Percentiles rank a stretch among this genome's conserved stretches.
Evolutionary conservation across 768 basidiomycete species (phyloP).

Genomic region (Auricularia sp.): DNA sequence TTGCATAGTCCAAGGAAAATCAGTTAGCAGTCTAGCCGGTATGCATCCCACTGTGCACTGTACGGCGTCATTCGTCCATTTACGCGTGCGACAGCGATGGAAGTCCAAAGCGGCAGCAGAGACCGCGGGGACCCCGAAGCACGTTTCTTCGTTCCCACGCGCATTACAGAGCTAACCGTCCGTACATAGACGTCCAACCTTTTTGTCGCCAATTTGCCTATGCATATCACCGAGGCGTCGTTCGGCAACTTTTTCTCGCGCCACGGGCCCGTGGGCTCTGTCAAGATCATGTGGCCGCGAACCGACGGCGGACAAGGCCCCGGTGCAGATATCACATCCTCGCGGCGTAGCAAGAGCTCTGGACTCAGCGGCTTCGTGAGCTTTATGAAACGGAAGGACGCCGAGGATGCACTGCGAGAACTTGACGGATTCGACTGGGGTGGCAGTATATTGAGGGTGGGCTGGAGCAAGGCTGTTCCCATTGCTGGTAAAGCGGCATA

Average conservation of each 20-base stretch:
- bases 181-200: slow-evolving; percentile 75
- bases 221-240: slow-evolving; percentile 73
- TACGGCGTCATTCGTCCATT: background rate
- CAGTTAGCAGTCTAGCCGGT: slow-evolving; percentile 80
- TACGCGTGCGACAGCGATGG: slow-evolving; percentile 17
- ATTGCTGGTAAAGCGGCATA: slow-evolving; percentile 66
- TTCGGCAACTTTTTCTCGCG: slow-evolving; percentile 88
- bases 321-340: slow-evolving; percentile 65
- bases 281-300: slow-evolving; percentile 99
- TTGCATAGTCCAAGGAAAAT: slow-evolving; percentile 47
- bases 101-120: slow-evolving; percentile 82
- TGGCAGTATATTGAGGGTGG: slow-evolving; percentile 74
- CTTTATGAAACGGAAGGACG: slow-evolving; percentile 88
- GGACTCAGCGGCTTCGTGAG: slow-evolving; percentile 94
- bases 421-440: slow-evolving; percentile 95
- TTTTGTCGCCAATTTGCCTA: slow-evolving; percentile 89
- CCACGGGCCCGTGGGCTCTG: slow-evolving; percentile 86
- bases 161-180: background rate
- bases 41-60: background rate
- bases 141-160: slow-evolving; percentile 11
- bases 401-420: slow-evolving; percentile 79
- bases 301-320: slow-evolving; percentile 45
- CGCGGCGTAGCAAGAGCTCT: slow-evolving; percentile 57
- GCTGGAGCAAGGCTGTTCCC: slow-evolving; percentile 96
- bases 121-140: slow-evolving; percentile 85